Percentiles rank a stretch among this genome's conserved stretches.
phyloP scores from a whole-genome alignment of 139 green algal species.

The Mesostigma viride region DNA sequence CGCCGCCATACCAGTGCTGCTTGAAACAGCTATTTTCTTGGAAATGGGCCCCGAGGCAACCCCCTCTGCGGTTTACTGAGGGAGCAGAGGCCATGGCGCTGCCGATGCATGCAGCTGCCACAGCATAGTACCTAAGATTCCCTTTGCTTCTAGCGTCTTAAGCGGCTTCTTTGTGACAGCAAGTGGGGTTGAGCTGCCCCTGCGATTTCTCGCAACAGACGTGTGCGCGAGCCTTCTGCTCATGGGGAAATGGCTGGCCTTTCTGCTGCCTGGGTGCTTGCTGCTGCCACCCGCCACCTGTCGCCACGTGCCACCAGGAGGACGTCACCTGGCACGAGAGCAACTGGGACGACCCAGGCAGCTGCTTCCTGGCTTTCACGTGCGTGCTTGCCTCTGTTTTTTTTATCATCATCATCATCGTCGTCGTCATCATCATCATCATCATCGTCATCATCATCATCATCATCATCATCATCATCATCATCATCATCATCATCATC shows the following conservation, averaged over 20 bases:
- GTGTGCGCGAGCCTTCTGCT: neutral
- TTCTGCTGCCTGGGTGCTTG: neutral
- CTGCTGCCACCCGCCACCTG: neutral
- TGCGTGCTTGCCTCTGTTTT: conserved; percentile 6
- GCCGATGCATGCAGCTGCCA: too few relatives aligned
- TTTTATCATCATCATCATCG: too few relatives aligned
- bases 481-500: too few relatives aligned
- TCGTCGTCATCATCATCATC: too few relatives aligned
- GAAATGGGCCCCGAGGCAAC: too few relatives aligned
- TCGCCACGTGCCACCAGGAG: neutral
- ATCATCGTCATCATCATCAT: too few relatives aligned
- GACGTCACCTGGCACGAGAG: conserved; percentile 96
- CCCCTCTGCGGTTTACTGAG: too few relatives aligned
- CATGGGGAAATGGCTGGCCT: neutral
- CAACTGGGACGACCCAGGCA: conserved; percentile 83
- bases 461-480: too few relatives aligned
- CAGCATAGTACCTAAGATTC: too few relatives aligned
- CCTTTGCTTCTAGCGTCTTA: neutral
- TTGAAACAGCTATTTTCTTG: too few relatives aligned
- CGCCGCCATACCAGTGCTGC: too few relatives aligned
- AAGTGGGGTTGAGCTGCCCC: neutral
- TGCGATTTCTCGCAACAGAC: neutral
- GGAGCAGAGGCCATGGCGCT: too few relatives aligned
- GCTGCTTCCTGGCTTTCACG: conserved; percentile 86
- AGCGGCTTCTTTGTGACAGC: neutral